Conservation (phyloP, 2,329 filamentous ascomycete genomes). For the Cryphonectria nitschkei region DNA sequence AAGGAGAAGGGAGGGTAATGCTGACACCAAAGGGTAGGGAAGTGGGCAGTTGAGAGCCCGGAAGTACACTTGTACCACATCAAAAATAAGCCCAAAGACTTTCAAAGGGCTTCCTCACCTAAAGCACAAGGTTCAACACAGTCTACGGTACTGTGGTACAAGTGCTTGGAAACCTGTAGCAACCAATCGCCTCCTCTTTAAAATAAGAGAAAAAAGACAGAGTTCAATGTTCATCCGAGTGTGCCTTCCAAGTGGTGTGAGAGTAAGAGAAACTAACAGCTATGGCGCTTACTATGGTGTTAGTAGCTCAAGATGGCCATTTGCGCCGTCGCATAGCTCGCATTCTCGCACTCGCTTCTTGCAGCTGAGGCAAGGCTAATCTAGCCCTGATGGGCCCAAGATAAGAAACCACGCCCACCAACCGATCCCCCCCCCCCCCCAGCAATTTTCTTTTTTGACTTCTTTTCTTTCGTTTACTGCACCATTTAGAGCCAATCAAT, state of each 20-base stretch:
- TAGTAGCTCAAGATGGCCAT: background rate
- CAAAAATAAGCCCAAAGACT: background rate
- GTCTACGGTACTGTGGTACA: background rate
- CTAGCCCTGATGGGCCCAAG: background rate
- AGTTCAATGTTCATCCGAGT: background rate
- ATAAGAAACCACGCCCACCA: background rate
- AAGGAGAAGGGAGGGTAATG: background rate
- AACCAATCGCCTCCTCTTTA: background rate
- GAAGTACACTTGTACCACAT: background rate
- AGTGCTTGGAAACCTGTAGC: background rate
- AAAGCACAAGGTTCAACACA: background rate
- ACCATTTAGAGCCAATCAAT: background rate
- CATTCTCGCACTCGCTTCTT: constrained; percentile 17
- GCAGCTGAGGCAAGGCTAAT: background rate
- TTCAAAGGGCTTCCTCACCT: background rate
- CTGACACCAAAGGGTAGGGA: background rate
- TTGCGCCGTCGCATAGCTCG: constrained; percentile 7
- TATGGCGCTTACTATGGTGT: background rate
- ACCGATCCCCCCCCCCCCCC: background rate
- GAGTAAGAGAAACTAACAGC: background rate
- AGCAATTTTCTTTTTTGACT: too few species aligned
- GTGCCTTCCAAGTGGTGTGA: background rate
- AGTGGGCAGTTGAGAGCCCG: background rate
- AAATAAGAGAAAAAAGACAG: too few species aligned
- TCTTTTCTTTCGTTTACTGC: background rate